Base-by-base conservation (phyloP, 208 protist genomes). In the Leishmania turanica region DNA sequence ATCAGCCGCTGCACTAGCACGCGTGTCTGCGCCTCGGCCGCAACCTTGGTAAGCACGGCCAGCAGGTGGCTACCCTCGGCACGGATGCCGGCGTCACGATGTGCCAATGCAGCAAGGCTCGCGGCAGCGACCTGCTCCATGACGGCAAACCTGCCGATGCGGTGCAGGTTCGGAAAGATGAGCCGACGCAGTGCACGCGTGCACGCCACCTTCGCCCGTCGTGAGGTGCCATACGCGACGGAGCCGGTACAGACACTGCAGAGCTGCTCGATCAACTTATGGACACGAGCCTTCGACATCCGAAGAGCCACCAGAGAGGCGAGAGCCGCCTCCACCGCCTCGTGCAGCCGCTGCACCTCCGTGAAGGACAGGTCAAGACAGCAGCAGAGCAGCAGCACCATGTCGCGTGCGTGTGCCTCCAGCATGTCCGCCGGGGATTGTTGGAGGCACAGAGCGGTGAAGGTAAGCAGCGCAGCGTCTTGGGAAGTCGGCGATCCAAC, bases 121-220 rank as follows among this genome's bases (percentile, higher is more conserved):
- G 92, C 91, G 24, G 84, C 83, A 17, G 84, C 66, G 27, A 96
- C 84, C 53, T 66, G 84, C 79, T 86, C 66, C 87, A 96, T 95
- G 54, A 89, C 70, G 19, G 82, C 85, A 73, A 87, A 97, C 83
- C 89, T 89, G 31, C 92, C 94, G 80, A 97, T 92, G 72, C 91
- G 92, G 84, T 96, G 94, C 11, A 95, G 78, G 78, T 97, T 97
- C 31, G 65, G 80, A 80, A 95, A 90, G 15, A 95, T 72, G 8
- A 94, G 62, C 24, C 83, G 60, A 64, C 88, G 81, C 8, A 97
- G 78, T 27, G 86, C 86, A 17, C 69, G 77, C 37, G 85, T 89
- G 21, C 94, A 75, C 60, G 74, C 84, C 47, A 86, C 80, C 70
- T 89, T 90, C 7, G 92, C 88, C 21, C 89, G 87, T 5, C 86